These are phyloP conservation scores for Lagenidium giganteum DNA, from an alignment of 352 stramenopile genomes.

Conservation along the genomic window DNA sequence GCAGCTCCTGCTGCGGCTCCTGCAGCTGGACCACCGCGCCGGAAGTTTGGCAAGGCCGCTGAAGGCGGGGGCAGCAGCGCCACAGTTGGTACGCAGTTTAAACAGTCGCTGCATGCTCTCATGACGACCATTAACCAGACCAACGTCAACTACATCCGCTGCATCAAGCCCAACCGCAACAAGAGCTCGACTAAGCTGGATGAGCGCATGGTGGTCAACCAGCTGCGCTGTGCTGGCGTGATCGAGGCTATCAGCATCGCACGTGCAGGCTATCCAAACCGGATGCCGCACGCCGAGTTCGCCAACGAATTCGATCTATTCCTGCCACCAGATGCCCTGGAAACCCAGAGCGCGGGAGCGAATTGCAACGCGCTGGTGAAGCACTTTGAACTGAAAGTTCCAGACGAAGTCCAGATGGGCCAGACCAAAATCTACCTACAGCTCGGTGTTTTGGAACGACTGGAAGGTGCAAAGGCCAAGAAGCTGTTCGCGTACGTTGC, in stretches of 20 bases:
- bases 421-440: slow-evolving; percentile 86
- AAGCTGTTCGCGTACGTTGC: slow-evolving; percentile 63
- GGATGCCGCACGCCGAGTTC: slow-evolving; percentile 74
- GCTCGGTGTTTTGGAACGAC: slow-evolving; percentile 66
- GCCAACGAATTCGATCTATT: slow-evolving; percentile 65
- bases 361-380: slow-evolving; percentile 44
- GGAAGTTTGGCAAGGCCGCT: slow-evolving; percentile 14
- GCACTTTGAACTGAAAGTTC: slow-evolving; percentile 53
- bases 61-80: slow-evolving; percentile 15
- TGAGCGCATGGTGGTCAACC: slow-evolving; percentile 68
- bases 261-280: slow-evolving; percentile 74
- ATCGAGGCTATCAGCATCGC: slow-evolving; percentile 78
- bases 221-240: slow-evolving; percentile 75
- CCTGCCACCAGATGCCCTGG: too few species aligned
- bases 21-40: slow-evolving; percentile 4
- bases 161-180: slow-evolving; percentile 80
- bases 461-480: slow-evolving; percentile 57
- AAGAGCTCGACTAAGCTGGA: slow-evolving; percentile 64
- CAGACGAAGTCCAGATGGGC: slow-evolving; percentile 77
- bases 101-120: slow-evolving; percentile 52
- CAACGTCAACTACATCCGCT: slow-evolving; percentile 77
- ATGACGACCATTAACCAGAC: slow-evolving; percentile 75
- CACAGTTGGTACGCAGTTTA: slow-evolving; percentile 82
- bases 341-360: slow-evolving; percentile 28
- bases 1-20: slow-evolving; percentile 18